Evolutionary conservation across 176 grass and related monocot genomes (phyloP), one percentile per base, ranked within the genome.

Genomic region (Echinochloa phyllopogon): DNA sequence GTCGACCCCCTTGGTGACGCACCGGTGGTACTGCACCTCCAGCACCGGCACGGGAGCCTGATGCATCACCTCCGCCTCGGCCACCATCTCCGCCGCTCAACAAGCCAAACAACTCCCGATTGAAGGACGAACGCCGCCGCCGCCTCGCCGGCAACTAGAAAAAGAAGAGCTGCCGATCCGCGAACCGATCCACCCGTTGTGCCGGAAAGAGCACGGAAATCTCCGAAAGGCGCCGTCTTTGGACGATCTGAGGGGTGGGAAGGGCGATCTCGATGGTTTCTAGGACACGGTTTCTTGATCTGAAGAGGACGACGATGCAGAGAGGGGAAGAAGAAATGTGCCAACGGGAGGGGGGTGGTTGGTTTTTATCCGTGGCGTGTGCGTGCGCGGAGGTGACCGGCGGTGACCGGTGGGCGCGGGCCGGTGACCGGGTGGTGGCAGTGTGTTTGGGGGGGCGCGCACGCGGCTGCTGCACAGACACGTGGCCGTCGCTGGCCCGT

Each of bases 41-140:
- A 84, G 69, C 53, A 91, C 80, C 55, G 89, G 89, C 81, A 79
- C 80, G 5, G 85, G 74, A 0, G 81, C 50, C 69, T 84, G 89
- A 83, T 94, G 93, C n/a, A 95, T 92, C 65, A 90, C 82, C 87
- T 98, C 89, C 74, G 86, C 85, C 83, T 88, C 96, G 25, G 93
- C 96, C 66, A 98, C 96, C 96, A 98, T 98, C 52, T 86, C 92
- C 70, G 48, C 55, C 0, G 17, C 15, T 53, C 73, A 57, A 40
- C 23, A 85, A 11, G 24, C 27, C 41, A 39, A 70, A 13, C 74
- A 10, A 39, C 78, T 62, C 79, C 62, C 69, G 75, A 49, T 56
- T 78, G 63, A 81, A 37, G 57, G 49, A 53, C 13, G 29, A 51
- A 13, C 76, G 2, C 48, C 50, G 61, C 69, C 47, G 21, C 43